A percentile compares a stretch with the other conserved stretches of the same genome.
These are phyloP conservation scores for Sphagnum fallax DNA, from an alignment of 228 moss, liverwort and hornwort genomes.

Conservation along the genomic window DNA sequence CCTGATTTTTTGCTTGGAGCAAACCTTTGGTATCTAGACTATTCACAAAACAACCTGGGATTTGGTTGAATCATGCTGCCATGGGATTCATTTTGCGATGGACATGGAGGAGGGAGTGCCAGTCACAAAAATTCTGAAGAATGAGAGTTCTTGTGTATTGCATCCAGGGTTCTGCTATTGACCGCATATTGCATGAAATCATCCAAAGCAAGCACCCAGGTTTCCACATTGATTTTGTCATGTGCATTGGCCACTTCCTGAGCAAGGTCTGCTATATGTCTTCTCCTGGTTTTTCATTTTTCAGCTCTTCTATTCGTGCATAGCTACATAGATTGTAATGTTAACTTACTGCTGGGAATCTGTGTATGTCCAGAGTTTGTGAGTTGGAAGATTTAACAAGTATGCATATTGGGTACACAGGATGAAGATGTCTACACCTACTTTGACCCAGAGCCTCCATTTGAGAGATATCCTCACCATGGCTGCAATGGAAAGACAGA, in stretches of 20 bases:
- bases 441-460: slow-evolving; percentile 76
- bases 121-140: no score
- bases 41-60: no score
- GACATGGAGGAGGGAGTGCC: no score
- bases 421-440: slow-evolving; percentile 93
- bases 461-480: slow-evolving; percentile 44
- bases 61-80: no score
- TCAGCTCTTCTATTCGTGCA: neutral
- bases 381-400: no score
- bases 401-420: slow-evolving; percentile 11
- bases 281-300: neutral
- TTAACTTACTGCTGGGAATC: no score
- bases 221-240: slow-evolving; percentile 76
- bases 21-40: no score
- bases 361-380: no score
- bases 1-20: neutral
- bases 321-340: no score
- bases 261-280: slow-evolving; percentile 39
- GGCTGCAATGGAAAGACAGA: slow-evolving; percentile 49
- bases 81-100: no score
- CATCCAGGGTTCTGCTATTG: slow-evolving; percentile 77
- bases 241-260: slow-evolving; percentile 88
- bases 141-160: neutral
- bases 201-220: slow-evolving; percentile 53
- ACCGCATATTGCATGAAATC: slow-evolving; percentile 75